Conservation (phyloP, 305 asterid species). For the Coffea humblotiana region DNA sequence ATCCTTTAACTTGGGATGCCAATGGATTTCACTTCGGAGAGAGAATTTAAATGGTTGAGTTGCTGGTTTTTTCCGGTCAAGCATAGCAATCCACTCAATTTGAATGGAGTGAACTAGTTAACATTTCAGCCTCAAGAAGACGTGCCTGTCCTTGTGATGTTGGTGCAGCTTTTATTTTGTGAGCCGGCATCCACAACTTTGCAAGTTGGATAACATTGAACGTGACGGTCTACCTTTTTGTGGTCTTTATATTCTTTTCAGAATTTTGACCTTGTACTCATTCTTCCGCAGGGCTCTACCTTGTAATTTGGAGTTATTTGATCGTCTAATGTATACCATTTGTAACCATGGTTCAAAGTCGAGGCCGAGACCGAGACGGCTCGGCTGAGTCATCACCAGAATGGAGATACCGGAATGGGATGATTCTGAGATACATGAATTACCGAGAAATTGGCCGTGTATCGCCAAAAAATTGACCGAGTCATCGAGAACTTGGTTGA, state of each 20-base stretch:
- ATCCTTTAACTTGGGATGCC: neutral
- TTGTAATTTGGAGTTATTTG: neutral
- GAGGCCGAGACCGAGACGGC: too few species aligned
- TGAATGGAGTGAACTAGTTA: neutral
- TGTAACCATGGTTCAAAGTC: neutral
- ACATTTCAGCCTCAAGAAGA: neutral
- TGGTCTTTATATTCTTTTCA: neutral
- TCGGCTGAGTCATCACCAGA: too few species aligned
- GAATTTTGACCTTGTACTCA: neutral
- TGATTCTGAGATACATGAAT: too few species aligned
- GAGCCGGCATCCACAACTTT: neutral
- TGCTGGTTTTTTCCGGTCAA: slow-evolving; percentile 1
- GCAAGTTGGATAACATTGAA: neutral
- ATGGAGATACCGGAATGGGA: too few species aligned
- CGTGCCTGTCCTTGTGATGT: neutral
- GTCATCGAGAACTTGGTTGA: too few species aligned
- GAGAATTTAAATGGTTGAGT: neutral
- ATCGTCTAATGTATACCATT: slow-evolving; percentile 4
- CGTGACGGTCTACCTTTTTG: neutral
- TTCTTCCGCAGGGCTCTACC: neutral
- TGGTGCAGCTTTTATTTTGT: slow-evolving; percentile 24
- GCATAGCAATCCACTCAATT: neutral
- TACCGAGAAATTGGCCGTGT: too few species aligned
- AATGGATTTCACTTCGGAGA: neutral
- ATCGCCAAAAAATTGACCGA: too few species aligned